Conservation (phyloP, 2,329 filamentous ascomycete genomes). For the Colletotrichum somersetense region DNA sequence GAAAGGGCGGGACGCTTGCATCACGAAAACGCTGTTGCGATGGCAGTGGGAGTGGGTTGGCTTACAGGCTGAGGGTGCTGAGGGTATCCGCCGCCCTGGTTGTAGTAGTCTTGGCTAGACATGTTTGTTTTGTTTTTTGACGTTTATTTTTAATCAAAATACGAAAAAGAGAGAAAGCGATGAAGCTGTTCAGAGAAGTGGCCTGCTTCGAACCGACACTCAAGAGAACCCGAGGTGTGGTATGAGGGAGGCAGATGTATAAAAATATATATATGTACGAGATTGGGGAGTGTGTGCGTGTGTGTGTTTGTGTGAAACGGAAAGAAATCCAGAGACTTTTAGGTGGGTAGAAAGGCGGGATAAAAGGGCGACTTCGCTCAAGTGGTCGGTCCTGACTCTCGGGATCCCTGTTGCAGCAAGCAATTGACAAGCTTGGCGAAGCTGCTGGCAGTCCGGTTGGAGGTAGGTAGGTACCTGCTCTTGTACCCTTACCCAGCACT, state of each 20-base stretch:
- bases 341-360: constrained; percentile 23
- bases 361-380: constrained; percentile 35
- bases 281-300: not conserved
- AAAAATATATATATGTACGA: not conserved
- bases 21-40: not conserved
- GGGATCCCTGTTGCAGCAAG: constrained; percentile 13
- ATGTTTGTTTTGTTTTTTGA: constrained; percentile 44
- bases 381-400: not conserved
- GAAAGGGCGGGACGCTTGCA: not conserved
- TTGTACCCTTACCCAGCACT: constrained; percentile 18
- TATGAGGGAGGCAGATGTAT: constrained; percentile 3
- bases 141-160: not conserved
- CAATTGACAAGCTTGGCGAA: constrained; percentile 15
- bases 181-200: constrained; percentile 7
- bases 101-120: constrained; percentile 59
- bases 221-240: not conserved
- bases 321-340: constrained; percentile 8
- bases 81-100: constrained; percentile 50
- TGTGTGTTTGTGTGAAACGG: constrained; percentile 19
- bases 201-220: not conserved
- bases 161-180: not conserved
- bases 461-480: not conserved
- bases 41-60: constrained; percentile 3
- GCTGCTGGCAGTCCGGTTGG: constrained; percentile 2
- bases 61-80: constrained; percentile 57